phyloP scores from a whole-genome alignment of 2,329 filamentous ascomycete species.

The Aspergillus versicolor region DNA sequence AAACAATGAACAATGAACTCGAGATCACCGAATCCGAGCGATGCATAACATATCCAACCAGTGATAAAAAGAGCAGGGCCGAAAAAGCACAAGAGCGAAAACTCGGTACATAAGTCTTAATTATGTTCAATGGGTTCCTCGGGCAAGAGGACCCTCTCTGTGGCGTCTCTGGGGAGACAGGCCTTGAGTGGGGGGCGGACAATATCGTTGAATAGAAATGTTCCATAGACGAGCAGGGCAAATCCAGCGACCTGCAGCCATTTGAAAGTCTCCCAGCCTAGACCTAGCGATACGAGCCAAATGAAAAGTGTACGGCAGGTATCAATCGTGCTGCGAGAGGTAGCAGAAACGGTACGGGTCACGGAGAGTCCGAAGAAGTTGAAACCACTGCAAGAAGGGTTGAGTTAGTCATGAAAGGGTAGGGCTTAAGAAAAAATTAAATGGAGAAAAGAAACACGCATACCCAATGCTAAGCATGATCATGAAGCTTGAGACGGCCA shows the following conservation, averaged over 20 bases:
- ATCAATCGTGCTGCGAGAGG: slow-evolving; percentile 92
- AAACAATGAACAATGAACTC: background rate
- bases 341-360: slow-evolving; percentile 84
- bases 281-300: slow-evolving; percentile 88
- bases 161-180: slow-evolving; percentile 56
- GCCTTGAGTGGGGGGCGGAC: slow-evolving; percentile 76
- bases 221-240: slow-evolving; percentile 87
- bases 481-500: slow-evolving; percentile 75
- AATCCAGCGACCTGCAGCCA: slow-evolving; percentile 93
- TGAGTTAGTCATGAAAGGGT: background rate
- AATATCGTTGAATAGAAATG: slow-evolving; percentile 93
- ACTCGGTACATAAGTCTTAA: background rate
- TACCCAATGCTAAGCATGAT: slow-evolving; percentile 99
- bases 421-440: slow-evolving; percentile 6
- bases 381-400: slow-evolving; percentile 66
- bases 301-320: slow-evolving; percentile 94
- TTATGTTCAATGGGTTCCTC: slow-evolving; percentile 81
- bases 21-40: background rate
- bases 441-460: slow-evolving; percentile 30
- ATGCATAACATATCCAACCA: background rate
- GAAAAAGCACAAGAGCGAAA: background rate
- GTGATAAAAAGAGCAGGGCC: background rate
- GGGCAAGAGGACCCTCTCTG: slow-evolving; percentile 63
- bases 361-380: slow-evolving; percentile 98
- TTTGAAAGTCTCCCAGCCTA: slow-evolving; percentile 98